Evolutionary conservation across 768 basidiomycete genomes (phyloP), one percentile per base, ranked within the genome.

Genomic region (Mycena kentingensis): DNA sequence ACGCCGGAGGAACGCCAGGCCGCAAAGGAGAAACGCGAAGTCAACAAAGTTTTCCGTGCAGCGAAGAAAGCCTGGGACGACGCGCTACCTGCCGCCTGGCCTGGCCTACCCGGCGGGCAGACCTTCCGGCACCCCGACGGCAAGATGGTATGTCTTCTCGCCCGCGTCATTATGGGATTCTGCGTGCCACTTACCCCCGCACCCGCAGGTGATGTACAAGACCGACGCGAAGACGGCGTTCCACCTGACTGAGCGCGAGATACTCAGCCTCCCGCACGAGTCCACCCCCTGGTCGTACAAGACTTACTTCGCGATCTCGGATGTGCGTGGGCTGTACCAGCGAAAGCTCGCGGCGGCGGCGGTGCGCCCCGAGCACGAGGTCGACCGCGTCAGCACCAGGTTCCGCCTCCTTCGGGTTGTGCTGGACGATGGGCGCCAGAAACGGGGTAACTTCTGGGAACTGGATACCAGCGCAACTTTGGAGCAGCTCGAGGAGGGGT

Each of bases 311-410:
- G 37, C 49, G 3, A 5, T 56, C 6, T 29, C 36, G 1, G 45
- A 38, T 38, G 39, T 18, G 28, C n/a, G 38, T n/a, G 37, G 27
- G 11, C 31, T 51, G 29, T 49, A 56, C 24, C 37, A 43, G 21
- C 55, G 49, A 25, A 51, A 56, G 25, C 29, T 51, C 26, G 38
- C n/a, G 2, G 50, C 49, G 16, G 49, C n/a, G n/a, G n/a, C n/a
- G n/a, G n/a, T n/a, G n/a, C n/a, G n/a, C n/a, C n/a, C n/a, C n/a
- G n/a, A n/a, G n/a, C n/a, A n/a, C n/a, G n/a, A n/a, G n/a, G n/a
- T n/a, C n/a, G n/a, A n/a, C n/a, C n/a, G n/a, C n/a, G n/a, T n/a
- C n/a, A n/a, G n/a, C n/a, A n/a, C n/a, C n/a, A n/a, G n/a, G n/a
- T n/a, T n/a, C n/a, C n/a, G n/a, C n/a, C n/a, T n/a, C n/a, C n/a